Conservation (phyloP, 805 yeast genomes). For the Kodamaea kaohsiungensis region DNA sequence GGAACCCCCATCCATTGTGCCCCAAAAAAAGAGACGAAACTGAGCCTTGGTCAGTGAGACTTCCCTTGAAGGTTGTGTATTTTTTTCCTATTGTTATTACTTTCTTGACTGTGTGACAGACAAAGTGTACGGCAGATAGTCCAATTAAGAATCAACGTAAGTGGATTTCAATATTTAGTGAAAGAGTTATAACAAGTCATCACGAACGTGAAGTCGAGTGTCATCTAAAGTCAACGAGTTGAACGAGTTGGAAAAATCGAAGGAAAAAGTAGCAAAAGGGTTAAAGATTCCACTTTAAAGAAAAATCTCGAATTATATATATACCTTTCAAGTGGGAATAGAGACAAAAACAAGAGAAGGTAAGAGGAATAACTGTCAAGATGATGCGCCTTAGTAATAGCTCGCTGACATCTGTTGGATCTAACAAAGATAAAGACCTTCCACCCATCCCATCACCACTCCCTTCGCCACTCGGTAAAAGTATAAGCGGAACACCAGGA, state of each 20-base stretch:
- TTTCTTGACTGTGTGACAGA: background rate
- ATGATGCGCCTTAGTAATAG: conserved; percentile 21
- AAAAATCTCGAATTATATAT: no score
- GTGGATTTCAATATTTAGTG: no score
- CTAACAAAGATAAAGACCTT: conserved; percentile 33
- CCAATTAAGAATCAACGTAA: background rate
- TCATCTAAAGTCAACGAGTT: no score
- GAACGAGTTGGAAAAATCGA: no score
- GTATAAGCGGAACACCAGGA: background rate
- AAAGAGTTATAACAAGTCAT: no score
- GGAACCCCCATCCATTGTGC: conserved; percentile 3
- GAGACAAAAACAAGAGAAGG: background rate
- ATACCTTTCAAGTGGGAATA: no score
- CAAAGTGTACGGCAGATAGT: background rate
- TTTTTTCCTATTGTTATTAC: background rate
- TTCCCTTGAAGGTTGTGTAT: background rate
- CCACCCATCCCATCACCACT: conserved; percentile 39
- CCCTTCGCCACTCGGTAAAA: conserved; percentile 7
- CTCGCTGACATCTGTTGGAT: conserved; percentile 24
- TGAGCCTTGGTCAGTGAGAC: background rate
- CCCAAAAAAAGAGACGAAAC: background rate
- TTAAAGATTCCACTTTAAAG: no score
- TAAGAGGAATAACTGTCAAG: background rate
- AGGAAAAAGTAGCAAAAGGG: no score
- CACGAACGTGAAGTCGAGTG: no score